Conservation (phyloP, 306 rosid genomes). For the Crotalaria pallida region DNA sequence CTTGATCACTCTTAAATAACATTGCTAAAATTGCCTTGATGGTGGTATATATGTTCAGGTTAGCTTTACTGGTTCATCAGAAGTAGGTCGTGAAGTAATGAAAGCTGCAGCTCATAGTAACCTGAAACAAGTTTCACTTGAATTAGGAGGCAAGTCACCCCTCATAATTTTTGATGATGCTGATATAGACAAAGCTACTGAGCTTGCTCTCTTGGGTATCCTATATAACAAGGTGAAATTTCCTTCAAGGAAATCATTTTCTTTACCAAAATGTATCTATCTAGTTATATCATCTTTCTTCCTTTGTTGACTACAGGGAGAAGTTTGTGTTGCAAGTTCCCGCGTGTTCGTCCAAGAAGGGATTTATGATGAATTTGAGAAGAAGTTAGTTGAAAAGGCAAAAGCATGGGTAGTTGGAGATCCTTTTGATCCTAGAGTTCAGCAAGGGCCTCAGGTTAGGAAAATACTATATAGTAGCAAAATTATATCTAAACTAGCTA, state of each 20-base stretch:
- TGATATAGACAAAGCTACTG: slow-evolving; percentile 56
- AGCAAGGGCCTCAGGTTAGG: slow-evolving; percentile 75
- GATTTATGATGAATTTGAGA: slow-evolving; percentile 62
- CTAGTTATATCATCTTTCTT: background rate
- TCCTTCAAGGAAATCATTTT: background rate
- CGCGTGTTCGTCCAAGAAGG: slow-evolving; percentile 84
- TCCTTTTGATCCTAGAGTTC: slow-evolving; percentile 72
- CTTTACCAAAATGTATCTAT: background rate
- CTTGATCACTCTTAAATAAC: background rate
- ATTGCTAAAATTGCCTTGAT: background rate
- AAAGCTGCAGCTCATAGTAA: slow-evolving; percentile 75
- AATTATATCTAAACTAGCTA: background rate
- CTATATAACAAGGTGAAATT: slow-evolving; percentile 53
- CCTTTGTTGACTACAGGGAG: slow-evolving; percentile 45
- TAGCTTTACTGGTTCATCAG: slow-evolving; percentile 79
- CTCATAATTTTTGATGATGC: slow-evolving; percentile 80
- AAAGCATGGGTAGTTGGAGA: slow-evolving; percentile 71
- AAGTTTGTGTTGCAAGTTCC: slow-evolving; percentile 62
- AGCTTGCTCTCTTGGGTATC: slow-evolving; percentile 60
- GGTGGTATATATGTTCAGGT: slow-evolving; percentile 34
- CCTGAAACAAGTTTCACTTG: slow-evolving; percentile 63
- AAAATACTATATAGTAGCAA: background rate
- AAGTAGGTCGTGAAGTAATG: slow-evolving; percentile 64
- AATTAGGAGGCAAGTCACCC: slow-evolving; percentile 89
- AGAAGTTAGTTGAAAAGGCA: slow-evolving; percentile 49